These are phyloP conservation scores for Daldinia concentrica DNA, from an alignment of 495 filamentous ascomycete genomes.

Conservation along the genomic window DNA sequence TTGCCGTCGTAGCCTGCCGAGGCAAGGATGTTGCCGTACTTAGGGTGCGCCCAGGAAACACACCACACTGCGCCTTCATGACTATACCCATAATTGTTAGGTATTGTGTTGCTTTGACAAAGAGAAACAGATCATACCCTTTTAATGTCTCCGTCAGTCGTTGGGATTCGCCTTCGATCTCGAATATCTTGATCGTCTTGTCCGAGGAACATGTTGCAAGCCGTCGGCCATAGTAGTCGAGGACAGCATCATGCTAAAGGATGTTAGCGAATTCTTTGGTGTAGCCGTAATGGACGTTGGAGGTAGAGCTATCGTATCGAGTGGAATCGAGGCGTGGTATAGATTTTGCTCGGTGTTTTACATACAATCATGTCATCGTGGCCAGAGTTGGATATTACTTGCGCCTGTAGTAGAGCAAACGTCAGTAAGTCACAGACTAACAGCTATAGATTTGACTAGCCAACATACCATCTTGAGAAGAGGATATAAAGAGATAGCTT, in stretches of 20 bases:
- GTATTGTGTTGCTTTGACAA: constrained; percentile 7
- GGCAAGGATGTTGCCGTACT: constrained; percentile 97
- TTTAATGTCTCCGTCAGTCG: constrained; percentile 91
- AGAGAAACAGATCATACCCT: constrained; percentile 67
- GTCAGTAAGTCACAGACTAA: constrained; percentile 28
- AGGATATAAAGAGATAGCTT: neutral
- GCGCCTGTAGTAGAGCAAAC: constrained; percentile 56
- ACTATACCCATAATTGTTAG: constrained; percentile 57
- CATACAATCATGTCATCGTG: constrained; percentile 99
- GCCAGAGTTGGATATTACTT: constrained; percentile 88
- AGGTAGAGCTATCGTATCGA: neutral
- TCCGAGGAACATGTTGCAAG: constrained; percentile 98
- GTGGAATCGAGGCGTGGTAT: neutral
- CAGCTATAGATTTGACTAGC: neutral
- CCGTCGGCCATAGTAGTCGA: constrained; percentile 97
- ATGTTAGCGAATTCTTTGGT: constrained; percentile 23
- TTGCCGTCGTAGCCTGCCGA: constrained; percentile 95
- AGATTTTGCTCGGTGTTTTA: constrained; percentile 29
- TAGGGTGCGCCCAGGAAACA: constrained; percentile 97
- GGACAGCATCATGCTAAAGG: constrained; percentile 89
- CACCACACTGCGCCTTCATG: constrained; percentile 97
- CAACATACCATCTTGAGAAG: constrained; percentile 41
- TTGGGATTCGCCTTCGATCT: constrained; percentile 94
- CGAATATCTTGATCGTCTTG: constrained; percentile 98
- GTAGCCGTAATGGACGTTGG: neutral